Base-by-base conservation (phyloP, 2,329 filamentous ascomycete genomes). In the Alternaria viburni region DNA sequence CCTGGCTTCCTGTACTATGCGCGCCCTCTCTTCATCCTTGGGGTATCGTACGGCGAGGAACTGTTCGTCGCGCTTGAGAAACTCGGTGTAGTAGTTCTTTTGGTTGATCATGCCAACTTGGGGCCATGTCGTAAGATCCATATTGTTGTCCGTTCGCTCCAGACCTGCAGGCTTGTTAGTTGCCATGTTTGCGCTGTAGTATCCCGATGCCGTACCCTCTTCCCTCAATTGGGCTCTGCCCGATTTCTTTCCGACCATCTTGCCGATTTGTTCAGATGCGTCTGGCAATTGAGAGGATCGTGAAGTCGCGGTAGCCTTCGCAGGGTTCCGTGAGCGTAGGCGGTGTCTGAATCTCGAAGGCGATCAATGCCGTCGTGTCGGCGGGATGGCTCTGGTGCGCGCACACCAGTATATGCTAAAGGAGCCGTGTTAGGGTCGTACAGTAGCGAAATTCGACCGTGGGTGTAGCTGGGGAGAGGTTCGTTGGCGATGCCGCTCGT, bases 31-130 rank as follows among this genome's bases (percentile, higher is more conserved):
- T 71, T 95, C 93, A 79, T 99, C 96, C 80, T 90, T 91, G 74
- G 97, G 93, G 15, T 97, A 87, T 74, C 96, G 90, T 59, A 95
- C 88, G 12, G 95, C 93, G 32, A 99, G 89, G 63, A 97, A 90
- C 82, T 99, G 96, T 74, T 98, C 96, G 83, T 99, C 96, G 75
- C 95, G 91, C 84, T 99, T 99, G 82, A 99, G 92, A 74, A 97
- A 99, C 78, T 99, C 96, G 65, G 93, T 97, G 65, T 76, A 79
- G 81, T 99, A 99, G 81, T 99, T 99, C 84, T 99, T 99, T 81
- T 99, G 96, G 79, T 99, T 99, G 82, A 99, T 99, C 74, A 96
- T 93, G 46, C 88, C 87, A 61, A 97, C 90, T 76, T 96, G 91
- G 10, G 96, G 95, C 95, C 96, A 99, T 79, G 87, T 96, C 51